These are phyloP conservation scores for Cladosporium phlei DNA, from an alignment of 2,329 filamentous ascomycete species.

Conservation along the genomic window DNA sequence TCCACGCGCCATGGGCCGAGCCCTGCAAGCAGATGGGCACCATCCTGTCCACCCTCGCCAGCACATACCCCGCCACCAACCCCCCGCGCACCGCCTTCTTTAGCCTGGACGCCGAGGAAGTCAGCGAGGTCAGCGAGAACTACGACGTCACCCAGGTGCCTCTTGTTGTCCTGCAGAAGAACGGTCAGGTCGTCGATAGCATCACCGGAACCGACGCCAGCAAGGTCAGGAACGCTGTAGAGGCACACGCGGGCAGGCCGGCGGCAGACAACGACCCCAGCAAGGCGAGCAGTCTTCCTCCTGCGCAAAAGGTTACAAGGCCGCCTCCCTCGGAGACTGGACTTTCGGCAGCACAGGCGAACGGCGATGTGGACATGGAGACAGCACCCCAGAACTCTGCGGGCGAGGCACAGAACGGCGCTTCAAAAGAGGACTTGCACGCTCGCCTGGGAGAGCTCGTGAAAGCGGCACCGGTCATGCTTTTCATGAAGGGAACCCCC, in stretches of 20 bases:
- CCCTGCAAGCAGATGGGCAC: conserved; percentile 92
- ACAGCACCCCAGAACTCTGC: conserved; percentile 46
- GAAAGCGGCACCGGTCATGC: conserved; percentile 93
- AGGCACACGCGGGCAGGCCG: conserved; percentile 64
- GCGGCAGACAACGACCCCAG: no score
- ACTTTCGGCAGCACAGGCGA: conserved; percentile 31
- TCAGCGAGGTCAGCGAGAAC: conserved; percentile 82
- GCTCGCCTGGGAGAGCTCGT: conserved; percentile 77
- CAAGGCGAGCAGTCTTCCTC: conserved; percentile 36
- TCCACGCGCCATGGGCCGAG: conserved; percentile 94
- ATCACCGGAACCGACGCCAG: conserved; percentile 85
- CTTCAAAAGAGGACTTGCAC: conserved; percentile 75
- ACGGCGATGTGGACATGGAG: conserved; percentile 35
- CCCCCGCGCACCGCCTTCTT: conserved; percentile 73
- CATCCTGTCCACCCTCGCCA: conserved; percentile 78
- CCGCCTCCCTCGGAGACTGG: conserved; percentile 36
- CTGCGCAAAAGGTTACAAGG: conserved; percentile 41
- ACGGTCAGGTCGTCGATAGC: conserved; percentile 71
- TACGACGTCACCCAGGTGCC: conserved; percentile 96
- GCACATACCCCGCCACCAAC: conserved; percentile 69
- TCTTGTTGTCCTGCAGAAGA: conserved; percentile 77
- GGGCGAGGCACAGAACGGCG: conserved; percentile 31
- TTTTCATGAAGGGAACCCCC: conserved; percentile 98
- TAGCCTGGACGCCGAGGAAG: conserved; percentile 87
- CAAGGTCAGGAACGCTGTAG: conserved; percentile 79